A percentile compares a stretch with the other conserved stretches of the same genome.
These are phyloP conservation scores for Russula sp. DNA, from an alignment of 768 basidiomycete species.

Conservation along the genomic window DNA sequence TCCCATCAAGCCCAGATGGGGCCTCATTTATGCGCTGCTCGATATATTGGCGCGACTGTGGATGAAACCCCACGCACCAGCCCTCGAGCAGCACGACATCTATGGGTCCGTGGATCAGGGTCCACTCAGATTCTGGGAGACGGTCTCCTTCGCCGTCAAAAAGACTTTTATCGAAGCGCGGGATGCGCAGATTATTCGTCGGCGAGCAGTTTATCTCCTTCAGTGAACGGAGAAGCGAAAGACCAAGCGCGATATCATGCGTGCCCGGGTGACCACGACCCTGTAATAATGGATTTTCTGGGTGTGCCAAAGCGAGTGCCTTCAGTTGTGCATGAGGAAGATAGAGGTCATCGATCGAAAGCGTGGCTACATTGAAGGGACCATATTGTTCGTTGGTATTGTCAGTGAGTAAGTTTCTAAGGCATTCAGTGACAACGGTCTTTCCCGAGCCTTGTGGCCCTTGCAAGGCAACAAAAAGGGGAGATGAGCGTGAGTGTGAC, in stretches of 20 bases:
- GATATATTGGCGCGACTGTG: slow-evolving; percentile 48
- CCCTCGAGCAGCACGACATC: slow-evolving; percentile 93
- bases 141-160: slow-evolving; percentile 83
- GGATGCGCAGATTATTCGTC: slow-evolving; percentile 43
- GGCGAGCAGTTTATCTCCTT: slow-evolving; percentile 33
- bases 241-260: slow-evolving; percentile 72
- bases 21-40: slow-evolving; percentile 44
- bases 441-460: slow-evolving; percentile 96
- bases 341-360: slow-evolving; percentile 86
- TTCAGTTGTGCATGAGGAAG: slow-evolving; percentile 60
- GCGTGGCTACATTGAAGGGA: slow-evolving; percentile 48
- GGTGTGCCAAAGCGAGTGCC: slow-evolving; percentile 47
- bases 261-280: slow-evolving; percentile 94
- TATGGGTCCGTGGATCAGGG: slow-evolving; percentile 43
- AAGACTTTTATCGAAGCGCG: slow-evolving; percentile 84
- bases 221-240: slow-evolving; percentile 45
- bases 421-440: slow-evolving; percentile 63
- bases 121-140: slow-evolving; percentile 36
- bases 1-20: slow-evolving; percentile 31
- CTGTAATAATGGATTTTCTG: slow-evolving; percentile 58
- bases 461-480: slow-evolving; percentile 83
- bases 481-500: slow-evolving; percentile 29
- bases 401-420: slow-evolving; percentile 36
- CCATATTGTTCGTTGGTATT: slow-evolving; percentile 36
- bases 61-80: slow-evolving; percentile 89